Base-by-base conservation (phyloP, 139 green algal species). In the Medakamo hakoo region DNA sequence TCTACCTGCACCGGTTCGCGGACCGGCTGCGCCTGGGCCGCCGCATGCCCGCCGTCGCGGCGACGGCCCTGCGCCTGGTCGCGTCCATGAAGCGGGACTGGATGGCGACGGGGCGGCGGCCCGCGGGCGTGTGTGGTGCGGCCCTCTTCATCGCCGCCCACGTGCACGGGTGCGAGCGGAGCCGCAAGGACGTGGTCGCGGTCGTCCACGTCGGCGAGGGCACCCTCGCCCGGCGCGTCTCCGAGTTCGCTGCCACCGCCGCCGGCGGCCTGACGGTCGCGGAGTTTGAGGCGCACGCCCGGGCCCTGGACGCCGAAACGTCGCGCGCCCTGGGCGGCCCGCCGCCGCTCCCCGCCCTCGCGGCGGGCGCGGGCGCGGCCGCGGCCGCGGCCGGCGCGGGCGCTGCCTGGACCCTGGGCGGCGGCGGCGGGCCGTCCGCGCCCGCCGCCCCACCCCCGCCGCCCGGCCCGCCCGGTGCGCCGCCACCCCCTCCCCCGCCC, bases 11-110 rank as follows among this genome's bases (percentile, higher is more conserved):
- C 63, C 81, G 92, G 23, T 98, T 96, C 73, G 85, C 85, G 3
- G 83, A 92, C 61, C 71, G 72, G 5, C 76, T 94, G 26, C 57
- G 56, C 9, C 64, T 71, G 62, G 68, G 62, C 27, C 57, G 48
- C 23, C 9, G 21, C 18, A 67, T 68, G 68, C 49, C 59, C 62
- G 9, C n/a, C 18, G 65, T 58, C 31, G 71, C 71, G 27, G 83
- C 83, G 77, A 96, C 92, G 9, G 84, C 88, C 2, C 73, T 95
- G 67, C 78, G 84, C 26, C 81, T 98, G 65, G 85, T 98, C 3
- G 78, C 79, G 31, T 83, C 74, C 69, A 99, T 99, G 93, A 99
- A 99, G 78, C 82, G 93, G 0, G 93, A 99, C 80, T 99, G 93
- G 93, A 95, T 99, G 78, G 90, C 96, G 73, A 97, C 91, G 19